Percentiles rank a stretch among this genome's conserved stretches.
Conservation (phyloP, 345 rosid genomes). For the Eucalyptus camaldulensis region DNA sequence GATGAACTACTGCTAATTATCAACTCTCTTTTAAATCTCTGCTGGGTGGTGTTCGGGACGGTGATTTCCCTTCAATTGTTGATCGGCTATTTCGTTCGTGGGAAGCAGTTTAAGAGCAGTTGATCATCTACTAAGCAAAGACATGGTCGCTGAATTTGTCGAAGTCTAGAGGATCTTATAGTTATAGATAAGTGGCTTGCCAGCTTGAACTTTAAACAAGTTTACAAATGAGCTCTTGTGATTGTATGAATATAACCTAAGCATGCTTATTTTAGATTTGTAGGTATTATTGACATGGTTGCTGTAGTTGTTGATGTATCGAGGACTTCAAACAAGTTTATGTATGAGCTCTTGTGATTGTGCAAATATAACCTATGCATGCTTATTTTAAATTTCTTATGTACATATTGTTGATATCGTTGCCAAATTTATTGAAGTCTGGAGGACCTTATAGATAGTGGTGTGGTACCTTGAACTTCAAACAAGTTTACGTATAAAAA, state of each 20-base stretch:
- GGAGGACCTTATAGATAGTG: no score
- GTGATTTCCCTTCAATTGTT: neutral
- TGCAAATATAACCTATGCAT: neutral
- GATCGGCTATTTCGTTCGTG: neutral
- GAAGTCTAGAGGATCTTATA: neutral
- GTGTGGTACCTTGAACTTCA: no score
- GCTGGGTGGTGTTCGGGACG: neutral
- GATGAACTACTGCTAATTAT: neutral
- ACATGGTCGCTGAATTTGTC: neutral
- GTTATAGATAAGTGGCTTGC: neutral
- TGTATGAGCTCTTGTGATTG: neutral
- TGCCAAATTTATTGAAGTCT: no score
- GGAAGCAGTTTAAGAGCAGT: neutral
- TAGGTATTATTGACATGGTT: neutral
- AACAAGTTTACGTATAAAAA: no score
- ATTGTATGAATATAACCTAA: neutral
- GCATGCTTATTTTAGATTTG: neutral
- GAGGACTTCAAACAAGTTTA: neutral
- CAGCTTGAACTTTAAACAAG: neutral
- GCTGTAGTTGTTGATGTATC: neutral
- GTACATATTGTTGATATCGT: neutral
- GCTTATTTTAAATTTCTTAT: no score
- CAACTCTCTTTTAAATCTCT: neutral
- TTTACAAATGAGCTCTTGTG: neutral
- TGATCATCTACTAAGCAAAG: neutral